Evolutionary conservation across 768 basidiomycete genomes (phyloP).

Genomic region (Termitomyces sp.): DNA sequence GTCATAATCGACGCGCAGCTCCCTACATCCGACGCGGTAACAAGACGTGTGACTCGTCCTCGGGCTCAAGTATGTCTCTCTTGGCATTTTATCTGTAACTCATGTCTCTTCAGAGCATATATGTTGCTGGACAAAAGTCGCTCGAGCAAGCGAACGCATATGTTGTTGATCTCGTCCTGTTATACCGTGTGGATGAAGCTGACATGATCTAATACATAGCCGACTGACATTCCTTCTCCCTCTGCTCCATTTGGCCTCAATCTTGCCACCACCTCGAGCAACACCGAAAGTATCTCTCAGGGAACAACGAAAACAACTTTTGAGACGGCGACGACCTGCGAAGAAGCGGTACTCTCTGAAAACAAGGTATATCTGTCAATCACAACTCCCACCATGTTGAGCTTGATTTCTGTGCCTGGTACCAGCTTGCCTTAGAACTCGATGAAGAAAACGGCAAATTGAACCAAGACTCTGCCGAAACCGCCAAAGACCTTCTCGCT

Average conservation of each 20-base stretch:
- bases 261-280: not conserved
- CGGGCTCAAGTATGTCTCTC: not conserved
- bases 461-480: not conserved
- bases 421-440: not conserved
- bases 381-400: not conserved
- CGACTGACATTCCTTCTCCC: not conserved
- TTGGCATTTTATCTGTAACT: not conserved
- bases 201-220: not conserved
- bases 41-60: not conserved
- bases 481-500: slow-evolving; percentile 8
- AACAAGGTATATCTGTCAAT: not conserved
- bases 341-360: not conserved
- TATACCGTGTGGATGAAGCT: not conserved
- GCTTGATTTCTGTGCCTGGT: not conserved
- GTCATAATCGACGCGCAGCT: not conserved
- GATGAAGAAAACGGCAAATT: not conserved
- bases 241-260: not conserved
- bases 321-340: not conserved
- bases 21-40: not conserved
- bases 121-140: too few relatives aligned
- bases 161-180: not conserved
- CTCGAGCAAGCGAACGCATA: not conserved
- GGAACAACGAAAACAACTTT: too few relatives aligned
- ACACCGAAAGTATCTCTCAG: too few relatives aligned
- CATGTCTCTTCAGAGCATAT: not conserved